These are phyloP conservation scores for Aspergillus sp. DNA, from an alignment of 2,329 filamentous ascomycete species.

Conservation along the genomic window DNA sequence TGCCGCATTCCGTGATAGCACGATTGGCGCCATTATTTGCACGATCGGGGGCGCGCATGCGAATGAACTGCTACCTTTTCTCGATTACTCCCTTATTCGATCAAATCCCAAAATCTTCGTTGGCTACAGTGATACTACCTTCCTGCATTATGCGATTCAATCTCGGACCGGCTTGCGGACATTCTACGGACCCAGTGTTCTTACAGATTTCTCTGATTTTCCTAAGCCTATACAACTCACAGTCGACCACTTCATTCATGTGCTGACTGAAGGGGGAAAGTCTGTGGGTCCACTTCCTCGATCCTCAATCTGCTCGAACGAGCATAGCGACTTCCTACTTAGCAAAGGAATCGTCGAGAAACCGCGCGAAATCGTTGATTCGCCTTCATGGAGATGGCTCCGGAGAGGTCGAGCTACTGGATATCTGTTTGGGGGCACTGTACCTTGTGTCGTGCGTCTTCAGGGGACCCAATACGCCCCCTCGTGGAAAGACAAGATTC, in stretches of 20 bases:
- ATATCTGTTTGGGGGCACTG: slow-evolving; percentile 42
- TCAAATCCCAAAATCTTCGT: slow-evolving; percentile 36
- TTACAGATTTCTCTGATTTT: slow-evolving; percentile 29
- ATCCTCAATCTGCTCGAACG: background rate
- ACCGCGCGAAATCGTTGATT: background rate
- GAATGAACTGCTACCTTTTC: slow-evolving; percentile 30
- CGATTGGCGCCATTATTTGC: slow-evolving; percentile 29
- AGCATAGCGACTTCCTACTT: background rate
- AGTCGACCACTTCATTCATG: slow-evolving; percentile 12
- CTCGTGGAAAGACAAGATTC: slow-evolving; percentile 8
- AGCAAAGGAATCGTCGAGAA: background rate
- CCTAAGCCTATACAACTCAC: slow-evolving; percentile 5
- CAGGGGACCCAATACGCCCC: slow-evolving; percentile 32
- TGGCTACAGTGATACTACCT: slow-evolving; percentile 35
- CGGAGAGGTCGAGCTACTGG: slow-evolving; percentile 19
- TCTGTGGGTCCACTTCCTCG: background rate
- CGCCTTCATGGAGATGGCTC: slow-evolving; percentile 1
- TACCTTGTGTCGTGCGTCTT: background rate
- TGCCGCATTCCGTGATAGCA: slow-evolving; percentile 15
- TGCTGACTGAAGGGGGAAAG: background rate
- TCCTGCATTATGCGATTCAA: slow-evolving; percentile 23
- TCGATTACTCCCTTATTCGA: slow-evolving; percentile 32
- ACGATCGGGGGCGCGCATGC: slow-evolving; percentile 28
- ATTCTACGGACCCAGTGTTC: slow-evolving; percentile 33
- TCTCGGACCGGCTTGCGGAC: slow-evolving; percentile 4